Percentiles rank a stretch among this genome's conserved stretches.
phyloP scores from a whole-genome alignment of 306 rosid genomes.

The Trichosanthes truncata region DNA sequence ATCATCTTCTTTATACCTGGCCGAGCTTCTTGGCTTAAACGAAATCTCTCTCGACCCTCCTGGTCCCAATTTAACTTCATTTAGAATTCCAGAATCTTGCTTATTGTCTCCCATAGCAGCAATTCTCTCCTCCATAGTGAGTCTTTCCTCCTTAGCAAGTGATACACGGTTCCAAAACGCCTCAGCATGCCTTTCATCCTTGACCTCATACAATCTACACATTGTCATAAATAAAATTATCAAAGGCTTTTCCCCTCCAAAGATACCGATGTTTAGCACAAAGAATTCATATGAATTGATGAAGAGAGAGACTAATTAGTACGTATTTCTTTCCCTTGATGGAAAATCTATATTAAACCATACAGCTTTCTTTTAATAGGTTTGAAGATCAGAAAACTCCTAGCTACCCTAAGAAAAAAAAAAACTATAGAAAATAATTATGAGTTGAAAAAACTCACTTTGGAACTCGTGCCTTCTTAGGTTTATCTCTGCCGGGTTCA shows the following conservation, averaged over 20 bases:
- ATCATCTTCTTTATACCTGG: conserved; percentile 56
- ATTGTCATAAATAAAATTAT: neutral
- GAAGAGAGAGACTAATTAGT: neutral
- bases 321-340: neutral
- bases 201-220: conserved; percentile 71
- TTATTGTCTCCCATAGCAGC: conserved; percentile 35
- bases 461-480: conserved; percentile 39
- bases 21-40: conserved; percentile 53
- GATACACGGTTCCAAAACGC: conserved; percentile 71
- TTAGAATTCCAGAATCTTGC: conserved; percentile 25
- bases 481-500: conserved; percentile 18
- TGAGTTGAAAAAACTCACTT: conserved; percentile 34
- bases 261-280: neutral
- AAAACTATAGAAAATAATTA: neutral
- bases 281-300: neutral
- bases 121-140: conserved; percentile 79
- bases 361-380: neutral
- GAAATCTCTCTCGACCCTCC: conserved; percentile 91
- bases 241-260: neutral
- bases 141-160: conserved; percentile 57
- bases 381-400: neutral
- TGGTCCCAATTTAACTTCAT: conserved; percentile 59
- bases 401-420: neutral
- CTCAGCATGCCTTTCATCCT: conserved; percentile 83
- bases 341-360: neutral